Evolutionary conservation across 345 rosid species (phyloP).

Genomic region (Bruguiera gymnorhiza): DNA sequence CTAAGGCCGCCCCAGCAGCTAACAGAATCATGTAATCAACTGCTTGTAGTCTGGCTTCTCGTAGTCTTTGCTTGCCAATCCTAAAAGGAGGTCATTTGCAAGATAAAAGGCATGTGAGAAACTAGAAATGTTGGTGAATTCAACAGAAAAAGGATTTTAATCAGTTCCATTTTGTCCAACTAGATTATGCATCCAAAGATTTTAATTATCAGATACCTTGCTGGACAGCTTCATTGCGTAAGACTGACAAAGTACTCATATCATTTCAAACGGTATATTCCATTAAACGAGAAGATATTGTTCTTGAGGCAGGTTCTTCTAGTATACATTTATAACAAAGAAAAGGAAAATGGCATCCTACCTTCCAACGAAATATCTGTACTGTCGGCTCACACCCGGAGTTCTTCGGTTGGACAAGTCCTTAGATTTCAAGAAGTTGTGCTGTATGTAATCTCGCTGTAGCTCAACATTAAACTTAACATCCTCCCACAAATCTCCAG

Average conservation of each 20-base stretch:
- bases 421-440: conserved; percentile 35
- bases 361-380: conserved; percentile 79
- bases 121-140: neutral
- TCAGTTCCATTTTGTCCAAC: neutral
- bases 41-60: conserved; percentile 71
- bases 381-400: conserved; percentile 59
- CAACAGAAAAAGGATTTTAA: neutral
- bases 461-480: conserved; percentile 39
- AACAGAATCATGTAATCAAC: conserved; percentile 66
- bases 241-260: too few relatives aligned
- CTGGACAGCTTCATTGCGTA: too few relatives aligned
- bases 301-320: too few relatives aligned
- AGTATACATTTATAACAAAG: neutral
- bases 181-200: neutral
- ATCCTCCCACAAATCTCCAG: conserved; percentile 56
- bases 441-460: conserved; percentile 36
- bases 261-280: too few relatives aligned
- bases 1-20: conserved; percentile 88
- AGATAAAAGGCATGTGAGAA: neutral
- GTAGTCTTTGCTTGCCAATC: conserved; percentile 74
- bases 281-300: too few relatives aligned
- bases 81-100: conserved; percentile 29
- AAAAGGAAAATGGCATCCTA: conserved; percentile 15
- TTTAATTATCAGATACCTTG: neutral
- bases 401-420: conserved; percentile 73